phyloP scores from a whole-genome alignment of 352 stramenopile genomes.

The Paralagenidium karlingii region DNA sequence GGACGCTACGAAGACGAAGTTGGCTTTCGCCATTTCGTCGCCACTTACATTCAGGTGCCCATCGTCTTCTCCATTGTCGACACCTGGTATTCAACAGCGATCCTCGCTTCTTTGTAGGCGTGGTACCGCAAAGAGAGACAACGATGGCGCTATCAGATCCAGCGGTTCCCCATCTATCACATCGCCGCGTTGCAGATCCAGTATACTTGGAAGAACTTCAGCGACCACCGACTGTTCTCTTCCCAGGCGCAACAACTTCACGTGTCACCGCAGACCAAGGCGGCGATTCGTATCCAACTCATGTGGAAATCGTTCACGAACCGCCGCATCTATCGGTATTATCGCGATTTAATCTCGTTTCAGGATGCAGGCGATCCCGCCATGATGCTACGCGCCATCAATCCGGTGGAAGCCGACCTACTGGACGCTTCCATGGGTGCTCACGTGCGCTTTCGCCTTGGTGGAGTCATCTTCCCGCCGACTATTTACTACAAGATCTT shows the following conservation, averaged over 20 bases:
- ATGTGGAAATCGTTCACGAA: slow-evolving; percentile 69
- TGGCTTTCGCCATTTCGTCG: slow-evolving; percentile 48
- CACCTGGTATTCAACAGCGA: background rate
- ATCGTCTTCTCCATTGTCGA: background rate
- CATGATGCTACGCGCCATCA: slow-evolving; percentile 74
- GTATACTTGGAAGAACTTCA: slow-evolving; percentile 47
- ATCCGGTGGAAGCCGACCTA: slow-evolving; percentile 60
- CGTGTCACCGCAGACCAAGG: slow-evolving; percentile 18
- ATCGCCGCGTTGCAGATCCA: slow-evolving; percentile 80
- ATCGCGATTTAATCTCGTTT: slow-evolving; percentile 71
- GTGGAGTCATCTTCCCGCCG: slow-evolving; percentile 78
- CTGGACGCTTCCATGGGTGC: slow-evolving; percentile 73
- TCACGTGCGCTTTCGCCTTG: slow-evolving; percentile 80
- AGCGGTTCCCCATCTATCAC: slow-evolving; percentile 64
- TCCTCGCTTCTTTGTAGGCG: too few relatives aligned
- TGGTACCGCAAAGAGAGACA: slow-evolving; percentile 51
- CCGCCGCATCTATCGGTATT: slow-evolving; percentile 63
- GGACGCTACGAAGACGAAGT: slow-evolving; percentile 38
- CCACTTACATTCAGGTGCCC: slow-evolving; percentile 30
- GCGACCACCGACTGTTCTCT: slow-evolving; percentile 21
- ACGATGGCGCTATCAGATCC: slow-evolving; percentile 25
- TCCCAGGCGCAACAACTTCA: slow-evolving; percentile 7
- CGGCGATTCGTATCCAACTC: slow-evolving; percentile 38
- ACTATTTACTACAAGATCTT: slow-evolving; percentile 93
- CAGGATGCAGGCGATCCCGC: slow-evolving; percentile 58